Evolutionary conservation across 371 early-diverging fungal genomes (phyloP).

Genomic region (Saksenaea vasiformis): DNA sequence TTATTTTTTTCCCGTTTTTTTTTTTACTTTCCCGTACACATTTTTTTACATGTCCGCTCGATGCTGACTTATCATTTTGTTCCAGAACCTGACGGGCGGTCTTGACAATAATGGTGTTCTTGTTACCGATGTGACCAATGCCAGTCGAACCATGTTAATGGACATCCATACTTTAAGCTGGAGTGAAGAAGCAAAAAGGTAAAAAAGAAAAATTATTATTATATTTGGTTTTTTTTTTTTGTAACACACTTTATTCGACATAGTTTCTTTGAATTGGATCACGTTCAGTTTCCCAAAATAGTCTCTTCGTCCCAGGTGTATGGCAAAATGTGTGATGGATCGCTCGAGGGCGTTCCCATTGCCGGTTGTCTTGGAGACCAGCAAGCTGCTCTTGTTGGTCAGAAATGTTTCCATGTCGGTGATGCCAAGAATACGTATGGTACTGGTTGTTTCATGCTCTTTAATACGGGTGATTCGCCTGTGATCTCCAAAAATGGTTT

Average conservation of each 20-base stretch:
- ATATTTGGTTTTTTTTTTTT: not conserved
- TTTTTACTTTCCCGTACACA: no score
- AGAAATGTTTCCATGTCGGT: constrained; percentile 75
- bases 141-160: constrained; percentile 94
- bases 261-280: constrained; percentile 41
- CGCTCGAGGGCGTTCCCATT: constrained; percentile 71
- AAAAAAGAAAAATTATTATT: constrained; percentile 5
- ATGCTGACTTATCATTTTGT: constrained; percentile 38
- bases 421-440: constrained; percentile 95
- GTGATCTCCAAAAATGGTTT: constrained; percentile 85
- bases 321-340: constrained; percentile 64
- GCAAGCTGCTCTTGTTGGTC: constrained; percentile 96
- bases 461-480: constrained; percentile 83
- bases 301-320: constrained; percentile 84
- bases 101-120: constrained; percentile 64
- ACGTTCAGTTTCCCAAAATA: constrained; percentile 71
- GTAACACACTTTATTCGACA: not conserved
- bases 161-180: constrained; percentile 81
- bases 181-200: constrained; percentile 76
- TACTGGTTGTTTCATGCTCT: constrained; percentile 96
- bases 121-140: constrained; percentile 95
- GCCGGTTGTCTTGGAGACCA: constrained; percentile 94
- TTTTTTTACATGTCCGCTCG: not conserved
- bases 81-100: constrained; percentile 79
- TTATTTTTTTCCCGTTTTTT: constrained; percentile 47